Base-by-base conservation (phyloP, 441 rosid genomes). In the Euphorbia celastroides region DNA sequence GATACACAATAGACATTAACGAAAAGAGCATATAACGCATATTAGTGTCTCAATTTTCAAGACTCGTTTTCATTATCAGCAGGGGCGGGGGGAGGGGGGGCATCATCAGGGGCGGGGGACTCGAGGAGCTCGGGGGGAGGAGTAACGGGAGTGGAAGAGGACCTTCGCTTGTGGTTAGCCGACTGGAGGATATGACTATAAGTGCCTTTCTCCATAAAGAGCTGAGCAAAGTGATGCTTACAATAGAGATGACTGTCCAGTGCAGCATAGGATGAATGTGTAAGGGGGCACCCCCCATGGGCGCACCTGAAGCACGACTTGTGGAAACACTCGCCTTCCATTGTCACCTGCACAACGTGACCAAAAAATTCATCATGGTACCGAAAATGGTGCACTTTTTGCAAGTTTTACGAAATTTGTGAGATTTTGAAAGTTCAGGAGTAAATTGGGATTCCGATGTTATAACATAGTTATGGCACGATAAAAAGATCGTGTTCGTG, bases 261-360 rank as follows among this genome's bases (percentile, higher is more conserved):
- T 13, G 99, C 86, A 19, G 99, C 98, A 70, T 92, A 95, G 0
- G 96, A 88, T 38, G 99, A 95, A 78, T 92, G 99, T 22, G 99
- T 95, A 41, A 92, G 82, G 2, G 86, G 81, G 63, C 97, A 95
- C 0, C 99, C 95, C 0, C 98, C 96, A 70, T 84, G 94, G 22
- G 99, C 99, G 54, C 99, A 95, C 79, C 88, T 83, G 80, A 95
- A 95, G 80, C 99, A 95, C 58, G 90, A 78, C 82, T 90, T 90
- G 84, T 95, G 99, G 82, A 66, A 95, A 54, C 95, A 86, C 55
- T 92, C 99, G 60, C 89, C 97, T 71, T 95, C 99, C 95, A 95
- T 71, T 12, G 84, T 87, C 77, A 95, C 88, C 99, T 91, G n/a
- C 42, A 59, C 38, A 3, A 34, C 9, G 38, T 34, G 38, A n/a